Percentiles rank a stretch among this genome's conserved stretches.
Evolutionary conservation across 352 stramenopile species (phyloP).

Genomic region (Phytophthora pisi): DNA sequence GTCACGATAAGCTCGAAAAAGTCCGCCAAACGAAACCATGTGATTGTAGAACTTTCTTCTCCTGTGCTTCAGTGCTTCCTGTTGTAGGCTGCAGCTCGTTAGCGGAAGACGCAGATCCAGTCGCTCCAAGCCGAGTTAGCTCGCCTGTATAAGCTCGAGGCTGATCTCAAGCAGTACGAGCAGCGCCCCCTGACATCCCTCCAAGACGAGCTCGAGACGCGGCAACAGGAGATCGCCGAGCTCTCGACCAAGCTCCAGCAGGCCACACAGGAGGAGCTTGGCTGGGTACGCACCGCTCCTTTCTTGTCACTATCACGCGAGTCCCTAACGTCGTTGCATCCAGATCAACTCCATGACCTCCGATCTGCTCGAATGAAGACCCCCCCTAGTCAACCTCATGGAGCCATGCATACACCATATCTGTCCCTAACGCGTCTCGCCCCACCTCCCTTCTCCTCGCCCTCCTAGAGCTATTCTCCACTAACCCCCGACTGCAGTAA

Average conservation of each 20-base stretch:
- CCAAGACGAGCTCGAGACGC: slow-evolving; percentile 11
- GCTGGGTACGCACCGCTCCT: slow-evolving; percentile 14
- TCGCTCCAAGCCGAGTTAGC: slow-evolving; percentile 24
- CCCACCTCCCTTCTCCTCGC: too few species aligned
- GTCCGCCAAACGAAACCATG: slow-evolving; percentile 5
- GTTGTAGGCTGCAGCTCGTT: slow-evolving; percentile 14
- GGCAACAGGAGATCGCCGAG: slow-evolving; percentile 15
- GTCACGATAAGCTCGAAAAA: slow-evolving; percentile 28
- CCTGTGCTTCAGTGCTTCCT: background rate
- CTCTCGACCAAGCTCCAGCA: slow-evolving; percentile 11
- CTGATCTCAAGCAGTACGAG: slow-evolving; percentile 14
- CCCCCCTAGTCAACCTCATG: too few species aligned
- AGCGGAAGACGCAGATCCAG: slow-evolving; percentile 11
- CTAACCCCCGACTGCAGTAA: background rate
- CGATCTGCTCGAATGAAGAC: too few species aligned
- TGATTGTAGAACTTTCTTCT: too few species aligned
- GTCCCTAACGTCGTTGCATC: background rate
- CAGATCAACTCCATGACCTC: too few species aligned
- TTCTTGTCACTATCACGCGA: background rate
- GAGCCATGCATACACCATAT: too few species aligned
- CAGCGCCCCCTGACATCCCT: slow-evolving; percentile 22
- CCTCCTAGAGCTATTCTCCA: background rate
- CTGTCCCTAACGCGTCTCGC: background rate
- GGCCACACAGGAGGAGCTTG: slow-evolving; percentile 20
- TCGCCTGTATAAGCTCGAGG: slow-evolving; percentile 16